A percentile compares a stretch with the other conserved stretches of the same genome.
Conservation (phyloP, 1,284 basidiomycete species). For the Trametes sp. region DNA sequence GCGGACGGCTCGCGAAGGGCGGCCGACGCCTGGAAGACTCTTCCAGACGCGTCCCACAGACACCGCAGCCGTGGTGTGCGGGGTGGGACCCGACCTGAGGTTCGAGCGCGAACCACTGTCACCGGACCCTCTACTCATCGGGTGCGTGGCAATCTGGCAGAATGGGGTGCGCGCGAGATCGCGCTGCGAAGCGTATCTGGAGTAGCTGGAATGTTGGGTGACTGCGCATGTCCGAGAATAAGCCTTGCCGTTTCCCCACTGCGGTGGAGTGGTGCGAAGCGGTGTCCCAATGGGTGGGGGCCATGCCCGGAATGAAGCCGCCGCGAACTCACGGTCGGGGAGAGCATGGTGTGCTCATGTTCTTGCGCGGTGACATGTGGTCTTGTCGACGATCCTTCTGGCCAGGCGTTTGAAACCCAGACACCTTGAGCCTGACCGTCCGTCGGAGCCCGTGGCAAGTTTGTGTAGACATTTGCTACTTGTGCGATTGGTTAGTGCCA, state of each 20-base stretch:
- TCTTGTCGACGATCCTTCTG: slow-evolving; percentile 1
- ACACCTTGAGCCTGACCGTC: neutral
- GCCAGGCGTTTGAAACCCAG: neutral
- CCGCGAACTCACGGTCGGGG: slow-evolving; percentile 7
- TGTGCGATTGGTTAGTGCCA: neutral
- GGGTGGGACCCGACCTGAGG: slow-evolving; percentile 6
- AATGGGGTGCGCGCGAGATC: slow-evolving; percentile 14
- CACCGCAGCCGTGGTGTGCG: slow-evolving; percentile 3
- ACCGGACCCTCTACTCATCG: slow-evolving; percentile 22
- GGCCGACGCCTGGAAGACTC: slow-evolving; percentile 23
- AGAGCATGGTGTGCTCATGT: neutral
- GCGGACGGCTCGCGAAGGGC: slow-evolving; percentile 20
- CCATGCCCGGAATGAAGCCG: neutral
- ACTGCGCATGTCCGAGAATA: slow-evolving; percentile 31
- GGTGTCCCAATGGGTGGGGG: neutral
- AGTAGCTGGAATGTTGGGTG: slow-evolving; percentile 19
- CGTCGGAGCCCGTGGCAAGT: neutral
- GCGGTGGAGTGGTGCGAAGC: slow-evolving; percentile 18
- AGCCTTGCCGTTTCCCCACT: slow-evolving; percentile 22
- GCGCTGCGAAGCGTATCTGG: slow-evolving; percentile 10
- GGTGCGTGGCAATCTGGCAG: slow-evolving; percentile 26
- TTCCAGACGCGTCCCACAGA: slow-evolving; percentile 1
- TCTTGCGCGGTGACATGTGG: neutral
- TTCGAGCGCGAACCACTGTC: slow-evolving; percentile 21
- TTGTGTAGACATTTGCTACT: neutral